Base-by-base conservation (phyloP, 2,329 filamentous ascomycete species). In the Penicillium verrucosum region DNA sequence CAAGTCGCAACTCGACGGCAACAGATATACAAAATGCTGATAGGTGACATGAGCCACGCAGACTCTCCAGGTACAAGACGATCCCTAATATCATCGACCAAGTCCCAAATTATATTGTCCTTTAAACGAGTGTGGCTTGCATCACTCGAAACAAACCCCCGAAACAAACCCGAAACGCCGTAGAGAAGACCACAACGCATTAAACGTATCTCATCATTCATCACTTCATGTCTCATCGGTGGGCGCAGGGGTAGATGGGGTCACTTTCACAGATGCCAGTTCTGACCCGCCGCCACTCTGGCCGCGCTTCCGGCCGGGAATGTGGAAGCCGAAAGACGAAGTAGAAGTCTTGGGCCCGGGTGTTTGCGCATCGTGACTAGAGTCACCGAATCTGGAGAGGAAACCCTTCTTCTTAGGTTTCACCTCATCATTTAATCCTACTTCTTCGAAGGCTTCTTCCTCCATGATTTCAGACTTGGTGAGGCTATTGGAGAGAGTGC, bases 361-460 rank as follows among this genome's bases (percentile, higher is more conserved):
- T 44, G 64, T 41, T 23, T 75, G 72, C 16, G 75, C 68, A 42
- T 74, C 74, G 34, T 56, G 62, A 23, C 68, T 70, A 60, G 73
- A 74, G 57, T 92, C 89, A 51, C 88, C 88, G 68, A 97, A 92
- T 62, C 89, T 86, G 47, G 90, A 82, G 48, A 76, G 75, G 62
- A 97, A 90, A 69, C 96, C 87, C 56, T 86, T 87, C 78, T 90
- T 92, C 79, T 90, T 92, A 16, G 82, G 78, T 60, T 84, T 82
- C 47, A 82, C 78, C 37, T 94, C 90, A 63, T 96, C 92, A 57
- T 87, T 85, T 44, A 97, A 78, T 4, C 91, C 91, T 9, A 97
- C 90, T 51, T 97, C 93, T 71, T 97, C 93, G 65, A 97, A 97
- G 14, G 80, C 80, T 68, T 95, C 90, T 66, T 94, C 90, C 41